Evolutionary conservation across 257 asterid genomes (phyloP).

Genomic region (Haberlea rhodopensis): DNA sequence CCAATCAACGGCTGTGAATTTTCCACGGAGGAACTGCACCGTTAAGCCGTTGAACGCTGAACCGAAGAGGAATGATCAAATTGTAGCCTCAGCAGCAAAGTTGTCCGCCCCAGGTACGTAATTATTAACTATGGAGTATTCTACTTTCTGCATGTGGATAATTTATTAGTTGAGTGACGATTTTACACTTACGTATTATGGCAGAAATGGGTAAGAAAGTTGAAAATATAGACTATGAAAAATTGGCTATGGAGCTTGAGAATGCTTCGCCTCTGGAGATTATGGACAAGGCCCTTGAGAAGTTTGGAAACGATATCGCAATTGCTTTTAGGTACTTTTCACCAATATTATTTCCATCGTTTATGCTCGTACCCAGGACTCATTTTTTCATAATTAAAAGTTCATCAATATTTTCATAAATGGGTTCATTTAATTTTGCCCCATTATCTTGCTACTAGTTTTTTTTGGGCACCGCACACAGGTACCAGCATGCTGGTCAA

Average conservation of each 20-base stretch:
- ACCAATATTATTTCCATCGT: too few species aligned
- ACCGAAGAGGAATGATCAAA: constrained; percentile 45
- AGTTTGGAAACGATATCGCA: constrained; percentile 55
- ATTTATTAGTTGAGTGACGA: background rate
- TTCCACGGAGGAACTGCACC: constrained; percentile 36
- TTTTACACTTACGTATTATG: constrained; percentile 4
- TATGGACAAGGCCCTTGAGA: constrained; percentile 59
- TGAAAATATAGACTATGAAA: constrained; percentile 39
- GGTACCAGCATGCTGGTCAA: too few species aligned
- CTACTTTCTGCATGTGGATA: constrained; percentile 6
- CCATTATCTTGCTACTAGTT: too few species aligned
- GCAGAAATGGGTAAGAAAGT: constrained; percentile 41
- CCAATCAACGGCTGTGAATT: constrained; percentile 35
- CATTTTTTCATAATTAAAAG: too few species aligned
- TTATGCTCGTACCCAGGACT: too few species aligned
- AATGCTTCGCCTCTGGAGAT: constrained; percentile 63
- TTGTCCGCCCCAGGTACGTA: constrained; percentile 47
- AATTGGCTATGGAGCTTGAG: constrained; percentile 45
- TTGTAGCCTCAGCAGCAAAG: constrained; percentile 55
- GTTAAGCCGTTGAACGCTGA: constrained; percentile 70
- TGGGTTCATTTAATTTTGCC: too few species aligned
- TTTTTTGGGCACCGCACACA: too few species aligned
- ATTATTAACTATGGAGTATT: background rate
- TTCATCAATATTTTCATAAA: too few species aligned
- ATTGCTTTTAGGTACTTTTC: constrained; percentile 55